phyloP scores from a whole-genome alignment of 306 rosid species.

The Medicago lupulina region DNA sequence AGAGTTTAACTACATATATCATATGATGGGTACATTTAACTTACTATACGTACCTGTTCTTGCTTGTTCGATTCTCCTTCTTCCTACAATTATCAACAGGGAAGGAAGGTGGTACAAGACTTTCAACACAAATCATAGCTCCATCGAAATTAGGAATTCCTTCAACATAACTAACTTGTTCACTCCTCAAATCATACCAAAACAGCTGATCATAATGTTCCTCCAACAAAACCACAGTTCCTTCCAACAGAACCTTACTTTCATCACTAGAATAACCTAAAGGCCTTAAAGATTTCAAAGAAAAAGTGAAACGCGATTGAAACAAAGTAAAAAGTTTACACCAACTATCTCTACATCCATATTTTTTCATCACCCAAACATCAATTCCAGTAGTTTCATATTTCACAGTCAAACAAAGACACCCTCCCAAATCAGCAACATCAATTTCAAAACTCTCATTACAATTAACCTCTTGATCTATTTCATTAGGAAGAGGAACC shows the following conservation, averaged over 20 bases:
- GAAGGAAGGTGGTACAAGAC: conserved; percentile 56
- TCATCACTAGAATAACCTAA: conserved; percentile 57
- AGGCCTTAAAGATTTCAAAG: conserved; percentile 53
- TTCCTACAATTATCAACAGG: too few species aligned
- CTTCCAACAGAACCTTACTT: not conserved
- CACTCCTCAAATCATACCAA: conserved; percentile 56
- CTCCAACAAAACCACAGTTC: conserved; percentile 50
- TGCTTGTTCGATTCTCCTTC: too few species aligned
- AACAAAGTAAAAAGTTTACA: conserved; percentile 31
- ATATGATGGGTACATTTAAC: too few species aligned
- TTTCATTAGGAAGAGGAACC: conserved; percentile 59
- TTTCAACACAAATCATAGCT: conserved; percentile 20
- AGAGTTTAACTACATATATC: too few species aligned
- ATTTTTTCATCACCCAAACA: conserved; percentile 68
- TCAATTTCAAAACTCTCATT: conserved; percentile 35
- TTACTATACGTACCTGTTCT: too few species aligned
- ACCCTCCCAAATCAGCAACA: conserved; percentile 49
- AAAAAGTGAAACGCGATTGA: not conserved
- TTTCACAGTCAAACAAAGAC: conserved; percentile 55
- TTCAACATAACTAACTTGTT: conserved; percentile 23
- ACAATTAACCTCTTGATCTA: too few species aligned
- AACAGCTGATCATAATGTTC: conserved; percentile 45
- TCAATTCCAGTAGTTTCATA: conserved; percentile 41
- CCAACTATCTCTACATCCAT: conserved; percentile 63
- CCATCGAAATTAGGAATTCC: conserved; percentile 53